A percentile compares a stretch with the other conserved stretches of the same genome.
phyloP scores from a whole-genome alignment of 306 rosid genomes.

The Morella rubra region DNA sequence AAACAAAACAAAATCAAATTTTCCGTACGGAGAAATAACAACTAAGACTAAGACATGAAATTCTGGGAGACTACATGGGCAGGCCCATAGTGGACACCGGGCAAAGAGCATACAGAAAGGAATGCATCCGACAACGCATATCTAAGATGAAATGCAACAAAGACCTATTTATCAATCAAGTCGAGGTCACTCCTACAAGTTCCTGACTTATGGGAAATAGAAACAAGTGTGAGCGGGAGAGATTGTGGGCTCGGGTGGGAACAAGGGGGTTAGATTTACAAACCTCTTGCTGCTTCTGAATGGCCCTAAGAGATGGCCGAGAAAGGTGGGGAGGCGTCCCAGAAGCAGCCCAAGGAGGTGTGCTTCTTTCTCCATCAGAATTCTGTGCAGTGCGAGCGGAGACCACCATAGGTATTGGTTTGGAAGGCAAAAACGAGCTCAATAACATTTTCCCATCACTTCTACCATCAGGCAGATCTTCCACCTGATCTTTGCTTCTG shows the following conservation, averaged over 20 bases:
- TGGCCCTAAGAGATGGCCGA: slow-evolving; percentile 80
- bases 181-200: background rate
- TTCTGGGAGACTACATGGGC: background rate
- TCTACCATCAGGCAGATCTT: slow-evolving; percentile 46
- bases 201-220: slow-evolving; percentile 1
- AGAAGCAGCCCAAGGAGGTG: slow-evolving; percentile 91
- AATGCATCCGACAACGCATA: background rate
- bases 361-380: slow-evolving; percentile 67
- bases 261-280: slow-evolving; percentile 1
- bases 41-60: background rate
- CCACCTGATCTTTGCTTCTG: slow-evolving; percentile 44
- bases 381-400: slow-evolving; percentile 39
- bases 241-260: background rate
- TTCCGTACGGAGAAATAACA: background rate
- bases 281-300: slow-evolving; percentile 97
- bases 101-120: background rate
- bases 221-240: background rate
- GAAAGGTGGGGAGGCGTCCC: slow-evolving; percentile 80
- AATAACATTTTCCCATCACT: slow-evolving; percentile 54
- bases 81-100: background rate
- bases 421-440: slow-evolving; percentile 78
- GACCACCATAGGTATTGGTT: slow-evolving; percentile 80
- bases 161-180: background rate
- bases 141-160: background rate
- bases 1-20: slow-evolving; percentile 5